Evolutionary conservation across 495 filamentous ascomycete species (phyloP).

Genomic region (Bacidia rubella): DNA sequence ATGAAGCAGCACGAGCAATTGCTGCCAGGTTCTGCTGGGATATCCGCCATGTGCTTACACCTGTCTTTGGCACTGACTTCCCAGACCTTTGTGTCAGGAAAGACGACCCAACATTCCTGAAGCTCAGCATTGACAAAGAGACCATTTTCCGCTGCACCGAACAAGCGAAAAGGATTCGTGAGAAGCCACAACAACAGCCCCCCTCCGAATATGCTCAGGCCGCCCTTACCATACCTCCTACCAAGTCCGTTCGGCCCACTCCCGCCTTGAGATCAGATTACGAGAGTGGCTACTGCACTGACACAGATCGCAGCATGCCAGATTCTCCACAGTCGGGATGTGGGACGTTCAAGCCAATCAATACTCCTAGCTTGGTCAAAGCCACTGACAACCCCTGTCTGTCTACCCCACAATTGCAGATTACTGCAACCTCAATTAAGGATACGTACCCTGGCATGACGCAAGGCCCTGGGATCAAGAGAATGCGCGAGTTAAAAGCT

Average conservation of each 20-base stretch:
- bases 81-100: constrained; percentile 53
- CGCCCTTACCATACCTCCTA: not conserved
- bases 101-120: constrained; percentile 41
- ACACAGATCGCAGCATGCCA: constrained; percentile 19
- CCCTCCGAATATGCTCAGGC: not conserved
- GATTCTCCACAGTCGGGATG: constrained; percentile 2
- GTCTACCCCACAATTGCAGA: not conserved
- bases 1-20: constrained; percentile 64
- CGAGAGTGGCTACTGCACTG: constrained; percentile 22
- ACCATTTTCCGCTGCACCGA: constrained; percentile 44
- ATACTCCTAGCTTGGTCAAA: constrained; percentile 1
- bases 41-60: constrained; percentile 73
- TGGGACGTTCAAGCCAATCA: constrained; percentile 13
- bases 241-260: constrained; percentile 12
- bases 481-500: not conserved
- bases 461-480: not conserved
- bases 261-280: constrained; percentile 8
- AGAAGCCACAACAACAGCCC: not conserved
- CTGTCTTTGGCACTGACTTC: constrained; percentile 76
- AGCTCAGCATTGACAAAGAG: constrained; percentile 51
- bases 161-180: constrained; percentile 36
- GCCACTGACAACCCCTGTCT: not conserved
- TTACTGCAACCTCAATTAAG: not conserved
- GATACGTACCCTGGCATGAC: not conserved
- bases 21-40: constrained; percentile 76